Evolutionary conservation across 176 grass and related monocot species (phyloP).

Genomic region (Ensete glaucum): DNA sequence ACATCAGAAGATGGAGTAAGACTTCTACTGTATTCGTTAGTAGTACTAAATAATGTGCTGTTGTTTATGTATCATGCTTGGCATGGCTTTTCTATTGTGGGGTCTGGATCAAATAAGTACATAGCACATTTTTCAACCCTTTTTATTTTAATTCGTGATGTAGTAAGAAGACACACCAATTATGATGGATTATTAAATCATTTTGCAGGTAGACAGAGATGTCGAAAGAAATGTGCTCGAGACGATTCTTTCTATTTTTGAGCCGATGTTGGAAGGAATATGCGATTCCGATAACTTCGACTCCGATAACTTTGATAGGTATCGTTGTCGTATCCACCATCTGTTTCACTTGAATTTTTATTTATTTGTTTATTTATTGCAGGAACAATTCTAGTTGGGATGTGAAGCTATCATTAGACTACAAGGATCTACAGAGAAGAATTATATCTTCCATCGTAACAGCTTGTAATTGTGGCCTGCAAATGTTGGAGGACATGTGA

Average conservation of each 20-base stretch:
- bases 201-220: constrained; percentile 37
- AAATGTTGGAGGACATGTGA: constrained; percentile 15
- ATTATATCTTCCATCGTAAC: constrained; percentile 55
- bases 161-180: not conserved
- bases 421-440: constrained; percentile 58
- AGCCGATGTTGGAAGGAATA: constrained; percentile 73
- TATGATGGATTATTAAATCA: not conserved
- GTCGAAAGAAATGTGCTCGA: constrained; percentile 59
- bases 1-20: constrained; percentile 37
- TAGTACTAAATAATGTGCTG: no score
- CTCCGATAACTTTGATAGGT: constrained; percentile 34
- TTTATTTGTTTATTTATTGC: not conserved
- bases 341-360: not conserved
- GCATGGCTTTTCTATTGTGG: not conserved
- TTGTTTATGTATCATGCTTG: no score
- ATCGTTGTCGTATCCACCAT: not conserved
- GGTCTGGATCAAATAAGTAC: no score
- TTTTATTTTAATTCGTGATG: no score
- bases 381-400: constrained; percentile 61
- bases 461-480: constrained; percentile 46
- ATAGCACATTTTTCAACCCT: no score
- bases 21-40: not conserved
- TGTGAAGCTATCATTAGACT: constrained; percentile 50
- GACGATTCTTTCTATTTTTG: constrained; percentile 69
- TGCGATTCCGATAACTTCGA: constrained; percentile 24